Percentiles rank a stretch among this genome's conserved stretches.
Conservation (phyloP, 805 yeast species). For the Sugiyamaella floridensis region DNA sequence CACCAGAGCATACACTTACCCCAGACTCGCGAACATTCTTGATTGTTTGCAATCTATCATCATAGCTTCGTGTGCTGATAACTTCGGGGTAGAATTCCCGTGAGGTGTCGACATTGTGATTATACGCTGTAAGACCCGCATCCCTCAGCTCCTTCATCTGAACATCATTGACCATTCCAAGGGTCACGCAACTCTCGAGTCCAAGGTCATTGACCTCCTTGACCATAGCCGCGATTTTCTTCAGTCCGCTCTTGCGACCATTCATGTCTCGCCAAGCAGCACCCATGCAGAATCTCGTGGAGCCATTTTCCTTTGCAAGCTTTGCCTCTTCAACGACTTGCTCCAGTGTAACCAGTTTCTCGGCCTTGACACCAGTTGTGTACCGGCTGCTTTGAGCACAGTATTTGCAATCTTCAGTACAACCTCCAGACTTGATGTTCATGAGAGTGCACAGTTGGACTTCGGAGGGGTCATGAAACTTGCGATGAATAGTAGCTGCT, state of each 20-base stretch:
- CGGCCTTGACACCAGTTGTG: conserved; percentile 66
- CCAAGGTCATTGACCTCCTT: conserved; percentile 54
- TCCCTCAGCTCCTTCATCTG: conserved; percentile 54
- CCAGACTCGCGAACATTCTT: conserved; percentile 58
- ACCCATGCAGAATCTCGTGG: conserved; percentile 77
- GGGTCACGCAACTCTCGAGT: conserved; percentile 72
- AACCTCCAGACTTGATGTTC: conserved; percentile 73
- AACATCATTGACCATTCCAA: conserved; percentile 67
- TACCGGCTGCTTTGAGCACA: conserved; percentile 71
- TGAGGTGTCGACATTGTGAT: conserved; percentile 75
- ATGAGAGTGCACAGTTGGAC: conserved; percentile 71
- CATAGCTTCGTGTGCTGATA: conserved; percentile 61
- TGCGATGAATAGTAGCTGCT: conserved; percentile 61
- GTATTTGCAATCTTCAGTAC: conserved; percentile 75
- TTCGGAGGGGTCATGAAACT: conserved; percentile 58
- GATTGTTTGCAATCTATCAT: conserved; percentile 64
- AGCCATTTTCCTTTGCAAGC: conserved; percentile 60
- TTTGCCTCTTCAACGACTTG: conserved; percentile 58
- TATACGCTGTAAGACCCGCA: conserved; percentile 76
- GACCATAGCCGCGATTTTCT: conserved; percentile 59
- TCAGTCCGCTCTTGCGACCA: conserved; percentile 64
- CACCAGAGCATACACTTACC: conserved; percentile 68
- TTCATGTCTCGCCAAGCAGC: conserved; percentile 86
- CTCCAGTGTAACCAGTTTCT: conserved; percentile 52
- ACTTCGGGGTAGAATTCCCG: conserved; percentile 70